phyloP scores from a whole-genome alignment of 208 protist genomes.

The Leishmania gerbilli region DNA sequence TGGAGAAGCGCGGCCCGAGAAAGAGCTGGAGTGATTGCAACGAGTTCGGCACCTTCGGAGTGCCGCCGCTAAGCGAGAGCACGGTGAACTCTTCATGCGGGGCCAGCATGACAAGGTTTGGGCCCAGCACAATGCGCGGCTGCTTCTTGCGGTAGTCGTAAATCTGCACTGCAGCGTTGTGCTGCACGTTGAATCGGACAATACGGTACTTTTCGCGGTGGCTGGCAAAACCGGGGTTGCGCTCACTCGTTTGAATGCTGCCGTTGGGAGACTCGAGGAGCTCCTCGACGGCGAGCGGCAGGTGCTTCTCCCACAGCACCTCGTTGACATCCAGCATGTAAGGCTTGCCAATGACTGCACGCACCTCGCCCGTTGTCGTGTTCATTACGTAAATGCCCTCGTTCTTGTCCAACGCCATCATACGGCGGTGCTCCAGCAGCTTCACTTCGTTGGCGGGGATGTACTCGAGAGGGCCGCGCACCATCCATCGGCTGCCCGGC shows the following conservation, averaged over 20 bases:
- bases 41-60: conserved; percentile 93
- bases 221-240: conserved; percentile 31
- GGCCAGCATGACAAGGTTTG: conserved; percentile 93
- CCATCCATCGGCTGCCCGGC: conserved; percentile 95
- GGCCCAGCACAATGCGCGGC: conserved; percentile 93
- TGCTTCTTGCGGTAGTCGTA: conserved; percentile 93
- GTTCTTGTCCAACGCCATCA: conserved; percentile 96
- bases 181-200: conserved; percentile 95
- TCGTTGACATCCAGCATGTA: conserved; percentile 96
- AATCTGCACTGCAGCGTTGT: conserved; percentile 97
- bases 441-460: conserved; percentile 90
- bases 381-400: conserved; percentile 98
- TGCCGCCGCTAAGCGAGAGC: conserved; percentile 92
- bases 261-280: conserved; percentile 77
- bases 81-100: conserved; percentile 97
- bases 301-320: conserved; percentile 95
- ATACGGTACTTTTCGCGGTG: conserved; percentile 73
- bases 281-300: conserved; percentile 90
- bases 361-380: conserved; percentile 87
- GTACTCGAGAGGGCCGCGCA: conserved; percentile 93
- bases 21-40: conserved; percentile 93
- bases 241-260: conserved; percentile 36
- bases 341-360: conserved; percentile 84
- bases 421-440: conserved; percentile 85
- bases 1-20: conserved; percentile 95